Evolutionary conservation across 1,139 yeast genomes (phyloP).

Genomic region (Blastobotrys illinoisensis): DNA sequence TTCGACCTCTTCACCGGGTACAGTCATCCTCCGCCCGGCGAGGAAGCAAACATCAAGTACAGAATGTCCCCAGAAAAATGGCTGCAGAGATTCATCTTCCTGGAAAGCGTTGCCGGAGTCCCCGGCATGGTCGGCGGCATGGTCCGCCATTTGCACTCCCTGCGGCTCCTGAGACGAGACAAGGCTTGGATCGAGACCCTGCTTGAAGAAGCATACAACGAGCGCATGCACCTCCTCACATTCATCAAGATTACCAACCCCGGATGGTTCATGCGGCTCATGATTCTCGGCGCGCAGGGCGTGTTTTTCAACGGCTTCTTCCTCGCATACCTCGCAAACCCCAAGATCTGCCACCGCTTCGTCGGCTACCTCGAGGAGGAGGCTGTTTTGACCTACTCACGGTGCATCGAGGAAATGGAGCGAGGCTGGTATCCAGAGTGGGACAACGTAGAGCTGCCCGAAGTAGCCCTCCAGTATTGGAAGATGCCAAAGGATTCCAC

Average conservation of each 20-base stretch:
- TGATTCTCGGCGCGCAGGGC: conserved; percentile 65
- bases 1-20: conserved; percentile 68
- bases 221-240: conserved; percentile 70
- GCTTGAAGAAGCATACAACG: conserved; percentile 73
- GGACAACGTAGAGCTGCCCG: conserved; percentile 33
- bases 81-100: conserved; percentile 62
- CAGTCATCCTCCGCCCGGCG: conserved; percentile 45
- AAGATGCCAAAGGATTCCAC: conserved; percentile 47
- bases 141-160: conserved; percentile 57
- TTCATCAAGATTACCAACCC: conserved; percentile 65
- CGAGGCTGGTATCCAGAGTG: conserved; percentile 49
- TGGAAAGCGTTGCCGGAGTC: conserved; percentile 72
- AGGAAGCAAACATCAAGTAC: conserved; percentile 43
- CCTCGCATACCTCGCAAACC: conserved; percentile 52
- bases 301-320: conserved; percentile 65
- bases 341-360: conserved; percentile 66
- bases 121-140: conserved; percentile 77
- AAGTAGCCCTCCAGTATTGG: conserved; percentile 62
- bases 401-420: conserved; percentile 52
- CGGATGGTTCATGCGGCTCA: conserved; percentile 49
- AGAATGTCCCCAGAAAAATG: conserved; percentile 60
- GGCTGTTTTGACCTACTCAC: conserved; percentile 67
- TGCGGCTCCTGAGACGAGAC: conserved; percentile 58
- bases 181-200: conserved; percentile 74
- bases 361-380: conserved; percentile 79